These are phyloP conservation scores for Gaertneriomyces semiglobifer DNA, from an alignment of 192 early-diverging fungal genomes.

Conservation along the genomic window DNA sequence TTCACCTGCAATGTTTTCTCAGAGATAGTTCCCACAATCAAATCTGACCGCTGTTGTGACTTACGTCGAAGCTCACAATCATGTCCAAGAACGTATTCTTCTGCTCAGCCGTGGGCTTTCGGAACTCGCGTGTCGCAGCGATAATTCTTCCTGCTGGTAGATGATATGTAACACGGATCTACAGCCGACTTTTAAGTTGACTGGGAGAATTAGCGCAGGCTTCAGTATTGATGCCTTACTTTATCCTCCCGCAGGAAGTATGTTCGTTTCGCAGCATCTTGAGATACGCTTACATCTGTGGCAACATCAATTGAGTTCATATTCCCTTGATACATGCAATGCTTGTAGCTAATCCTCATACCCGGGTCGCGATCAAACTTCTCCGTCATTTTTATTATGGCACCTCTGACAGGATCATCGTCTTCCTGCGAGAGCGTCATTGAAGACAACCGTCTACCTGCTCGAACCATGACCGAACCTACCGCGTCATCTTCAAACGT, in stretches of 20 bases:
- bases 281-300: conserved; percentile 29
- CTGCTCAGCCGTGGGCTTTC: conserved; percentile 53
- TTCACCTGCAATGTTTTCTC: conserved; percentile 35
- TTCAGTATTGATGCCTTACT: conserved; percentile 14
- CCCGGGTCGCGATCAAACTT: conserved; percentile 48
- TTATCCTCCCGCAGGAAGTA: conserved; percentile 56
- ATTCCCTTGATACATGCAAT: not conserved
- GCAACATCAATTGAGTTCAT: not conserved
- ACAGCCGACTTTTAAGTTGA: conserved; percentile 8
- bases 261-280: conserved; percentile 50
- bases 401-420: conserved; percentile 13
- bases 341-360: not conserved
- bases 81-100: conserved; percentile 45
- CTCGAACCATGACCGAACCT: not conserved
- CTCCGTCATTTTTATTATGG: conserved; percentile 57
- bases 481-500: conserved; percentile 42
- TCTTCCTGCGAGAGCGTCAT: conserved; percentile 8
- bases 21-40: not conserved
- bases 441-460: no score
- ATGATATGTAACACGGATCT: conserved; percentile 55
- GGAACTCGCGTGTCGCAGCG: conserved; percentile 50
- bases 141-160: conserved; percentile 49
- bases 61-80: conserved; percentile 32
- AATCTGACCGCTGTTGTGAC: not conserved
- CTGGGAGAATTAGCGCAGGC: not conserved